A percentile compares a stretch with the other conserved stretches of the same genome.
phyloP scores from a whole-genome alignment of 331 rosid genomes.

The Quercus phellos region DNA sequence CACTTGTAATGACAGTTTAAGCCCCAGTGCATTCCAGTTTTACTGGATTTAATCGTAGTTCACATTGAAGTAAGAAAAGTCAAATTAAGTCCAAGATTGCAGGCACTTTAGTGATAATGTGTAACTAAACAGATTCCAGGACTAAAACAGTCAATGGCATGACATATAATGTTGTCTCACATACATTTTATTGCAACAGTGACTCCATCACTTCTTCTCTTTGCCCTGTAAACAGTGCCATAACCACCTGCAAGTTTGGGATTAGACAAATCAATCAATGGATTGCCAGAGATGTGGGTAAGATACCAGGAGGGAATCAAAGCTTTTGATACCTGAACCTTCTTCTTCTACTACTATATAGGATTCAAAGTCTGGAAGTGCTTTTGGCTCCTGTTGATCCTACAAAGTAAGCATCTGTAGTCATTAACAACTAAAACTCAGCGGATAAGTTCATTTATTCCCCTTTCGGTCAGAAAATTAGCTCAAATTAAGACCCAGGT shows the following conservation, averaged over 20 bases:
- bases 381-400: constrained; percentile 42
- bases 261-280: constrained; percentile 10
- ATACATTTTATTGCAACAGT: constrained; percentile 66
- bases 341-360: constrained; percentile 63
- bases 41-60: neutral
- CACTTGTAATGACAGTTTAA: neutral
- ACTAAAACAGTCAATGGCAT: neutral
- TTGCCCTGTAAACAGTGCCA: constrained; percentile 70
- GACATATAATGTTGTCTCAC: constrained; percentile 5
- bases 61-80: neutral
- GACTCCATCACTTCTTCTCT: constrained; percentile 43
- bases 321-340: constrained; percentile 57
- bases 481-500: neutral
- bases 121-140: neutral
- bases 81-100: neutral
- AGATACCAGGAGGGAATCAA: neutral
- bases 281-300: neutral
- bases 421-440: neutral
- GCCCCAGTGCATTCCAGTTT: neutral
- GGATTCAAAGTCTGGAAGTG: constrained; percentile 49
- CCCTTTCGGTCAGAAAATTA: neutral
- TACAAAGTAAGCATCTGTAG: constrained; percentile 19
- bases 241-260: constrained; percentile 54
- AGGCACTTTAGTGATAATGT: neutral
- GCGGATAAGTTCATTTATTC: neutral